A percentile compares a stretch with the other conserved stretches of the same genome.
Evolutionary conservation across 306 rosid species (phyloP).

Genomic region (Citrullus colocynthis): DNA sequence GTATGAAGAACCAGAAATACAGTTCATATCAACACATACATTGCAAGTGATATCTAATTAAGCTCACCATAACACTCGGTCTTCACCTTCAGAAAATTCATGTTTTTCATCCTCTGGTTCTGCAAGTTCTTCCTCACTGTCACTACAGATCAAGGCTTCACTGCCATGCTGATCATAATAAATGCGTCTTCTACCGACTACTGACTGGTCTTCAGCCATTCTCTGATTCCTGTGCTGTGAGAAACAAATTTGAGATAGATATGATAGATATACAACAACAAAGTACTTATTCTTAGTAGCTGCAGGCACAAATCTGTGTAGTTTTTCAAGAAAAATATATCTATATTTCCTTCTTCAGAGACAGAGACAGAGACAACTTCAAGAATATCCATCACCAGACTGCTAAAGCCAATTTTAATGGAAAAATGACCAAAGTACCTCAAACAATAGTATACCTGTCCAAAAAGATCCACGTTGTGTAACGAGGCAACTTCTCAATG

Average conservation of each 20-base stretch:
- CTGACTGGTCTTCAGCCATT: slow-evolving; percentile 97
- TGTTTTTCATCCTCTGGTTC: slow-evolving; percentile 76
- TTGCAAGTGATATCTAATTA: slow-evolving; percentile 10
- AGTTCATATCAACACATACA: background rate
- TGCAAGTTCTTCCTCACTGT: slow-evolving; percentile 79
- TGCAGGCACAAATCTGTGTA: background rate
- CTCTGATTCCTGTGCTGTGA: slow-evolving; percentile 86
- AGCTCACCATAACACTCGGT: slow-evolving; percentile 59
- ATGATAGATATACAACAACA: slow-evolving; percentile 19
- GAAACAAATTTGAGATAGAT: slow-evolving; percentile 38
- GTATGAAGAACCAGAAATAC: background rate
- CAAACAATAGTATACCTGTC: slow-evolving; percentile 42
- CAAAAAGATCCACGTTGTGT: slow-evolving; percentile 90
- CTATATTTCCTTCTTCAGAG: background rate
- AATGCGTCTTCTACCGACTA: slow-evolving; percentile 87
- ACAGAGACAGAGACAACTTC: background rate
- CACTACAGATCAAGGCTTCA: slow-evolving; percentile 89
- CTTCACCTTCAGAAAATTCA: slow-evolving; percentile 75
- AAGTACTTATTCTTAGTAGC: background rate
- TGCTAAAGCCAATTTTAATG: background rate
- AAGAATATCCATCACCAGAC: background rate
- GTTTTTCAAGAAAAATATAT: background rate
- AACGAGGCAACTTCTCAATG: slow-evolving; percentile 59
- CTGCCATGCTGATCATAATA: slow-evolving; percentile 83
- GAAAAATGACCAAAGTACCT: background rate